Evolutionary conservation across 495 filamentous ascomycete genomes (phyloP).

Genomic region (Rhypophila decipiens): DNA sequence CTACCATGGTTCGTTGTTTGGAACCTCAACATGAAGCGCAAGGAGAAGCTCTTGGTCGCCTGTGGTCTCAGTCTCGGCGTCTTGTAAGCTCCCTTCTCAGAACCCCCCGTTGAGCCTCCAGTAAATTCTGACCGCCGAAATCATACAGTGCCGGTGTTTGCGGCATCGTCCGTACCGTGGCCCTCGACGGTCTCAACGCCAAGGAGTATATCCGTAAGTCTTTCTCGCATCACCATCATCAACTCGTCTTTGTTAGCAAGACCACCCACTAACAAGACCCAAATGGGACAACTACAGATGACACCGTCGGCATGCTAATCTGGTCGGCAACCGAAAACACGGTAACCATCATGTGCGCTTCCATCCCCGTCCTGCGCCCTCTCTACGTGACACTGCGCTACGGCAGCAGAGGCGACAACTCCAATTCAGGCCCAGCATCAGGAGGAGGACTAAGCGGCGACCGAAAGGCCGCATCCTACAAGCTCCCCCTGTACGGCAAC

Average conservation of each 20-base stretch:
- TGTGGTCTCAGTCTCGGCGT: slow-evolving; percentile 5
- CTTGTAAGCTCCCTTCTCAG: not conserved
- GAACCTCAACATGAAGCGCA: slow-evolving; percentile 4
- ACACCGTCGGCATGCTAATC: slow-evolving; percentile 9
- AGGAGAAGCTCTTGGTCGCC: slow-evolving; percentile 3
- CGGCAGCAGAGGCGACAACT: slow-evolving; percentile 2
- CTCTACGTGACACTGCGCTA: slow-evolving; percentile 4
- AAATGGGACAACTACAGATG: not conserved
- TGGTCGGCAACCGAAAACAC: slow-evolving; percentile 10
- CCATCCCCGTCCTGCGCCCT: slow-evolving; percentile 9
- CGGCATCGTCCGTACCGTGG: slow-evolving; percentile 9
- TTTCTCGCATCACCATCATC: not conserved
- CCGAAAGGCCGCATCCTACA: not conserved
- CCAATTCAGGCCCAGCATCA: not conserved
- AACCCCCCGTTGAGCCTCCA: not conserved
- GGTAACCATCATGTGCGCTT: slow-evolving; percentile 11
- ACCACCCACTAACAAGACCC: slow-evolving; percentile 1
- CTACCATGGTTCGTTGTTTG: slow-evolving; percentile 5
- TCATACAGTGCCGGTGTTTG: slow-evolving; percentile 3
- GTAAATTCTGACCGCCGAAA: not conserved
- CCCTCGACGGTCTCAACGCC: slow-evolving; percentile 7
- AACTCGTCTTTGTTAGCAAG: not conserved
- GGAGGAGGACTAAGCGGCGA: not conserved
- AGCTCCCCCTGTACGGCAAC: slow-evolving; percentile 5
- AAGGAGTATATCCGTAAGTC: slow-evolving; percentile 6